A percentile compares a stretch with the other conserved stretches of the same genome.
Conservation (phyloP, 306 rosid genomes). For the Hylodesmum podocarpum region DNA sequence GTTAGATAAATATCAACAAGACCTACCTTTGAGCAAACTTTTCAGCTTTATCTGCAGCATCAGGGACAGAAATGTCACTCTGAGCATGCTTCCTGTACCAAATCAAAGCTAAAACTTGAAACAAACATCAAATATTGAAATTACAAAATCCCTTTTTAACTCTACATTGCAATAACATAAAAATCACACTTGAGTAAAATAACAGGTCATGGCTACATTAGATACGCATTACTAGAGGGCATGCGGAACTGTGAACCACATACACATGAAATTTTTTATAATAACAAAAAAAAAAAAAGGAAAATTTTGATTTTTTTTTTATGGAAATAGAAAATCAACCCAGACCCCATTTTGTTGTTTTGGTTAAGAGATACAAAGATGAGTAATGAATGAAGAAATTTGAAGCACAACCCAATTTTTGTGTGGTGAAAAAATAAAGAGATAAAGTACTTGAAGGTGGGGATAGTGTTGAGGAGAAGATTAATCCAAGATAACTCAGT, state of each 20-base stretch:
- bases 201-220: not conserved
- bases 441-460: slow-evolving; percentile 69
- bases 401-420: not conserved
- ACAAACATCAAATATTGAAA: slow-evolving; percentile 1
- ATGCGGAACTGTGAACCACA: slow-evolving; percentile 17
- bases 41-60: slow-evolving; percentile 70
- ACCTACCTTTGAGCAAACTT: slow-evolving; percentile 72
- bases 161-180: not conserved
- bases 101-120: slow-evolving; percentile 1
- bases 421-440: not conserved
- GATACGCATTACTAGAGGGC: too few species aligned
- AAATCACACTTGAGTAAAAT: not conserved
- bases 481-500: slow-evolving; percentile 85
- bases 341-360: not conserved
- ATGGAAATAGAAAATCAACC: not conserved
- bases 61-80: slow-evolving; percentile 70
- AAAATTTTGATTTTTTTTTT: not conserved
- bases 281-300: not conserved
- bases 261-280: not conserved
- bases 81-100: slow-evolving; percentile 76
- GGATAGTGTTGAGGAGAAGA: slow-evolving; percentile 63
- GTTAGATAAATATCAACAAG: not conserved
- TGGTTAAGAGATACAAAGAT: not conserved
- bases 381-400: not conserved
- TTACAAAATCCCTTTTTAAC: slow-evolving; percentile 11